Evolutionary conservation across 495 filamentous ascomycete genomes (phyloP).

Genomic region (Tuber borchii): DNA sequence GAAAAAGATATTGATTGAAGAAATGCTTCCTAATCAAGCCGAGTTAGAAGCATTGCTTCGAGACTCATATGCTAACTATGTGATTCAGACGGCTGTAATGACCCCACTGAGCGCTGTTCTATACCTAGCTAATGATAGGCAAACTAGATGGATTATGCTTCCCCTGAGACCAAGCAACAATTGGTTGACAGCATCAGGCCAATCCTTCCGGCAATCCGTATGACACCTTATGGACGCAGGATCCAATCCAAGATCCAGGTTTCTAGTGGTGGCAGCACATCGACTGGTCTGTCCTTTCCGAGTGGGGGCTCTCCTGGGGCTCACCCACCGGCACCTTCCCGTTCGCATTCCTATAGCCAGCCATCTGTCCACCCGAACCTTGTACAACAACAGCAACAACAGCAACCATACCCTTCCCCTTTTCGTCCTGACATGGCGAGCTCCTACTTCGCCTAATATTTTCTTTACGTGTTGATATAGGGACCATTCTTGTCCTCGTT

Average conservation of each 20-base stretch:
- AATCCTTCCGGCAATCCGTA: slow-evolving; percentile 69
- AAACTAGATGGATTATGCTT: slow-evolving; percentile 63
- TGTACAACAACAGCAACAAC: slow-evolving; percentile 33
- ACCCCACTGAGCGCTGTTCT: slow-evolving; percentile 10
- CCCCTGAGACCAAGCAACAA: slow-evolving; percentile 58
- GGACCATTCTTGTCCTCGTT: neutral
- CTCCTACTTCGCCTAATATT: slow-evolving; percentile 3
- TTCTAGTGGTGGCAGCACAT: slow-evolving; percentile 5
- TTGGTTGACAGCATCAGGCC: slow-evolving; percentile 80
- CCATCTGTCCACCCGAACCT: slow-evolving; percentile 33
- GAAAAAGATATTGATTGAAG: slow-evolving; percentile 66
- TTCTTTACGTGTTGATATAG: neutral
- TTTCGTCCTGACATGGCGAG: slow-evolving; percentile 21
- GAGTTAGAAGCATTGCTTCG: slow-evolving; percentile 82
- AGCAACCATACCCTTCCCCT: slow-evolving; percentile 30
- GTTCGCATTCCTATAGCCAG: slow-evolving; percentile 41
- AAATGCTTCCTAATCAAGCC: slow-evolving; percentile 65
- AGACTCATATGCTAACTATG: slow-evolving; percentile 93
- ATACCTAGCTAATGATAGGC: slow-evolving; percentile 19
- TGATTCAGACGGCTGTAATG: slow-evolving; percentile 77
- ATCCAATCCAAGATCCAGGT: slow-evolving; percentile 72
- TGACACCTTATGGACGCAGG: slow-evolving; percentile 86
- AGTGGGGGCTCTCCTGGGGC: slow-evolving; percentile 19
- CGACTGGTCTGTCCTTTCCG: slow-evolving; percentile 18
- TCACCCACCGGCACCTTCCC: slow-evolving; percentile 25